Percentiles rank a stretch among this genome's conserved stretches.
phyloP scores from a whole-genome alignment of 2,329 filamentous ascomycete genomes.

The Phyllosticta ampelicida region DNA sequence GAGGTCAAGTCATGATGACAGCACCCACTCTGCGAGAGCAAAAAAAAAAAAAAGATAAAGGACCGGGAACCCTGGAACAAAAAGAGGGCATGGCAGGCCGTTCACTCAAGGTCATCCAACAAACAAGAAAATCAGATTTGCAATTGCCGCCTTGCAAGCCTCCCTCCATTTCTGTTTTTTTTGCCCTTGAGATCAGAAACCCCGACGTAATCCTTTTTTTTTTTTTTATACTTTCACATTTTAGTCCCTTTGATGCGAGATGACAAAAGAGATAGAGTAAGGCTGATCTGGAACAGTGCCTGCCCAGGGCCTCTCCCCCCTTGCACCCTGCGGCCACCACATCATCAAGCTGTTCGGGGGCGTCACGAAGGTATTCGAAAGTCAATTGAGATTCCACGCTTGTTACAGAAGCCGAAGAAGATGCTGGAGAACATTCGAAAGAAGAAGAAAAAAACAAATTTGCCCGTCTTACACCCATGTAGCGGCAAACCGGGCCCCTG shows the following conservation, averaged over 20 bases:
- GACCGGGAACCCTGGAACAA: background rate
- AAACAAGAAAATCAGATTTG: background rate
- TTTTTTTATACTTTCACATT: too few species aligned
- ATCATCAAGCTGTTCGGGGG: background rate
- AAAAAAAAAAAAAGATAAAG: too few species aligned
- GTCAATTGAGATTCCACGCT: background rate
- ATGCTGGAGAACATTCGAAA: background rate
- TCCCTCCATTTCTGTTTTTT: background rate
- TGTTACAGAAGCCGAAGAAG: background rate
- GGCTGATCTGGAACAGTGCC: background rate
- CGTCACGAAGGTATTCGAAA: background rate
- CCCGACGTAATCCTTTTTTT: background rate
- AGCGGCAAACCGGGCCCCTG: background rate
- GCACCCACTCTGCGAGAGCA: background rate
- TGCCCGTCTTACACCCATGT: background rate
- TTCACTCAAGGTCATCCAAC: background rate
- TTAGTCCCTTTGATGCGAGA: too few species aligned
- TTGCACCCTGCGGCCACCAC: background rate
- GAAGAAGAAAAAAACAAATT: background rate
- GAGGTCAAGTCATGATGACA: conserved; percentile 10
- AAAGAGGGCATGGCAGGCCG: background rate
- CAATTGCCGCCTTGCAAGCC: background rate
- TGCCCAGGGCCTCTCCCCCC: background rate
- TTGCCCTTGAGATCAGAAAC: background rate
- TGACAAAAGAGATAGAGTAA: background rate